phyloP scores from a whole-genome alignment of 371 early-diverging fungal species.

The Fennellomyces sp. region DNA sequence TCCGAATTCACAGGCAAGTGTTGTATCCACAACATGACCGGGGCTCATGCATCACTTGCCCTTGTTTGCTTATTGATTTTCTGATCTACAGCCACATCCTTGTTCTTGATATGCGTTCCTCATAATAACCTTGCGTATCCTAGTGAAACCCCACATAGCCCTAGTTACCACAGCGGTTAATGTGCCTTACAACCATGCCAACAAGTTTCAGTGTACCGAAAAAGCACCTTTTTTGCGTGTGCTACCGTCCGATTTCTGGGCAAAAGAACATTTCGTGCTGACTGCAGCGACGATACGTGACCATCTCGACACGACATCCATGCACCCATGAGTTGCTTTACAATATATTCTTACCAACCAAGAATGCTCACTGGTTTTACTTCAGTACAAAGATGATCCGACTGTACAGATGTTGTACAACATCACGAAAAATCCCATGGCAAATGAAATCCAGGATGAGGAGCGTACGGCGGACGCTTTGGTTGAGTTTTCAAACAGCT shows the following conservation, averaged over 20 bases:
- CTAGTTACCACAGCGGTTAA: no score
- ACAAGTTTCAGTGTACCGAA: constrained; percentile 1
- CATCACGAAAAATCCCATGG: constrained; percentile 5
- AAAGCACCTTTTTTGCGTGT: neutral
- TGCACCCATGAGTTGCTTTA: constrained; percentile 12
- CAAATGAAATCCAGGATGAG: neutral
- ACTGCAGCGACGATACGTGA: constrained; percentile 1
- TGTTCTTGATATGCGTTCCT: no score
- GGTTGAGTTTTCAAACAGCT: constrained; percentile 3
- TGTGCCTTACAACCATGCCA: no score
- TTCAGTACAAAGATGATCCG: constrained; percentile 9
- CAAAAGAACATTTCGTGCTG: constrained; percentile 2
- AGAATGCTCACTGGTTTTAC: neutral
- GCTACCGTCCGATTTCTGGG: constrained; percentile 3
- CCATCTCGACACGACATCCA: neutral
- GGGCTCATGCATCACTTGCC: no score
- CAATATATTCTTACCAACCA: constrained; percentile 7
- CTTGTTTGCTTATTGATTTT: no score
- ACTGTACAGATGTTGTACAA: constrained; percentile 9
- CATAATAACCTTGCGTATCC: no score
- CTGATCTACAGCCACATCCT: no score
- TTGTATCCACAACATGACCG: no score
- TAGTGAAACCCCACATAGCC: no score
- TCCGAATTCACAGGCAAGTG: neutral
- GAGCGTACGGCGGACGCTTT: neutral